Base-by-base conservation (phyloP, 352 stramenopile species). In the Globisporangium parvum region DNA sequence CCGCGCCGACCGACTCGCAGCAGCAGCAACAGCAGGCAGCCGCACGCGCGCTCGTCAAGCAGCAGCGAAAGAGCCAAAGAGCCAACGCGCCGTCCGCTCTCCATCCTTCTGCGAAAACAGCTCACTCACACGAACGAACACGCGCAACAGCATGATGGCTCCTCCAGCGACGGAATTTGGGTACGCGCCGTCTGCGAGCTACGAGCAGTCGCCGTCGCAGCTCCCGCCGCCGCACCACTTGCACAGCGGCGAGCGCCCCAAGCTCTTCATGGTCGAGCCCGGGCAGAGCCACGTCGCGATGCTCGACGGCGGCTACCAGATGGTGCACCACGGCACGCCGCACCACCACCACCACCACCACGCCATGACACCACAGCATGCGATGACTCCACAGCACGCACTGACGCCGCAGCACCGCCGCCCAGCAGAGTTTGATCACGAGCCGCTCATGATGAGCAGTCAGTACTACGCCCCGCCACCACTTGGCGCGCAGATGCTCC, bases 401-500 rank as follows among this genome's bases (percentile, higher is more conserved):
- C 71, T 77, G 59, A 71, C 63, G 0, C 65, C 69, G 20, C 71
- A 85, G 54, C 66, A 73, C 47, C 64, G 57, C n/a, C 64, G 57
- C 26, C 39, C 48, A 4, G 33, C 47, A 21, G 74, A 83, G 21
- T 85, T 75, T 51, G 76, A 82, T 18, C 63, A 77, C 46, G 74
- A 88, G 58, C 78, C 78, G 20, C 59, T 88, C 33, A 67, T 86
- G 55, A 83, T 88, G 68, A 83, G 70, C 42, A 57, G 50, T n/a
- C 71, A 76, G 45, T 85, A 77, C 52, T 88, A 86, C 55, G 52
- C 70, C 21, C 69, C 71, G 1, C 59, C 70, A 33, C 62, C 69
- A 0, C 58, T 80, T 31, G 65, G 67, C 18, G 54, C 59, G 49
- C 73, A 80, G 31, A 75, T 86, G 73, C 62, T 84, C 44, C 73